Evolutionary conservation across 306 rosid genomes (phyloP), one percentile per base, ranked within the genome.

Genomic region (Psophocarpus tetragonolobus): DNA sequence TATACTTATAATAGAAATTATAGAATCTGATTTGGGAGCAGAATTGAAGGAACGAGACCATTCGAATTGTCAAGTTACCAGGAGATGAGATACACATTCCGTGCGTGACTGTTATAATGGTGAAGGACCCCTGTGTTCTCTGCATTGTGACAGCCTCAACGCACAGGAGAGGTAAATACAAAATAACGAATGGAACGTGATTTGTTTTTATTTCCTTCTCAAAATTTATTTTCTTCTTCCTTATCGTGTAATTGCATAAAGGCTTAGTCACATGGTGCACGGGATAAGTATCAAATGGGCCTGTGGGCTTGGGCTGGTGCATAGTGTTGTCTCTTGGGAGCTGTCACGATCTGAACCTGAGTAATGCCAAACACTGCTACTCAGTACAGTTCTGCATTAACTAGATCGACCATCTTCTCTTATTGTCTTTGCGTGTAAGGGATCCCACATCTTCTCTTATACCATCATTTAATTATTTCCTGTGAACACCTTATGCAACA

Each of bases 91-190:
- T 69, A 29, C 89, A 86, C 91, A 80, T 81, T 88, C 74, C 36
- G 41, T 64, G 66, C 89, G 95, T 90, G 95, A 90, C 8, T 26
- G 56, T 74, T 80, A 62, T 90, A 81, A 88, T 82, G 76, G 78
- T 70, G 50, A 84, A 68, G 68, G 74, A 76, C 54, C 62, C 83
- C 6, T 9, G 17, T 17, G 20, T 57, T 21, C 64, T 58, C 64
- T 57, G 20, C 39, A 56, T 3, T 73, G 65, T 23, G 24, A 53
- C 35, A n/a, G n/a, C n/a, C n/a, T 12, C 62, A 33, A 8, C 32
- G 18, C 27, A 76, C 2, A 51, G 21, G 2, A 13, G 20, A 41
- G 33, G 39, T 4, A 20, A 58, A n/a, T 57, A 15, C 63, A 78
- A 26, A 39, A 36, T 48, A 63, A 20, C 8, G 33, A 47, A 14